phyloP scores from a whole-genome alignment of 2,329 filamentous ascomycete genomes.

The Myotisia sp. region DNA sequence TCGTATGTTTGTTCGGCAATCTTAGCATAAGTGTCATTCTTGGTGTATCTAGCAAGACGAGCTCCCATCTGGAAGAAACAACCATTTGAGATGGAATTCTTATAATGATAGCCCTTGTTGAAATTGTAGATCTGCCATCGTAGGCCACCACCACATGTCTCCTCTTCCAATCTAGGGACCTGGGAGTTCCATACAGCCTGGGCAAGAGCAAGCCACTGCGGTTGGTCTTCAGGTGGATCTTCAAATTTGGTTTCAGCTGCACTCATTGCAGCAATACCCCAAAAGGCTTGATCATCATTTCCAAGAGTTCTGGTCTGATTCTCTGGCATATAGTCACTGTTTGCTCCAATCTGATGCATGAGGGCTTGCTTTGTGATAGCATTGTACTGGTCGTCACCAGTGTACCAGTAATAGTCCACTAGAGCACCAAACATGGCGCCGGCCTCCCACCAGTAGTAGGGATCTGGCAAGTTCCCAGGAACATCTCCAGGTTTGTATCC shows the following conservation, averaged over 20 bases:
- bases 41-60: slow-evolving; percentile 62
- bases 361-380: slow-evolving; percentile 53
- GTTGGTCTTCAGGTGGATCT: slow-evolving; percentile 46
- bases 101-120: slow-evolving; percentile 52
- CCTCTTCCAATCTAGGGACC: slow-evolving; percentile 52
- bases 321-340: slow-evolving; percentile 63
- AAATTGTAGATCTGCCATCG: slow-evolving; percentile 76
- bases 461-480: slow-evolving; percentile 21
- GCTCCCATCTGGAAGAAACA: slow-evolving; percentile 46
- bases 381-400: slow-evolving; percentile 56
- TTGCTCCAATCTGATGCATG: slow-evolving; percentile 57
- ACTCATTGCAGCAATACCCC: slow-evolving; percentile 67
- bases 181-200: slow-evolving; percentile 74
- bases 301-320: slow-evolving; percentile 34
- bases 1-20: slow-evolving; percentile 56
- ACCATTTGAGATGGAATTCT: slow-evolving; percentile 46
- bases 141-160: slow-evolving; percentile 56
- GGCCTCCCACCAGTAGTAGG: slow-evolving; percentile 28
- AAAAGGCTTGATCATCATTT: slow-evolving; percentile 57
- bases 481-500: slow-evolving; percentile 21
- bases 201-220: slow-evolving; percentile 64
- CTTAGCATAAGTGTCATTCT: slow-evolving; percentile 61
- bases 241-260: slow-evolving; percentile 66
- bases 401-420: slow-evolving; percentile 72
- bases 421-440: slow-evolving; percentile 37